A percentile compares a stretch with the other conserved stretches of the same genome.
These are phyloP conservation scores for Hyaloraphidium curvatum DNA, from an alignment of 192 early-diverging fungal species.

Conservation along the genomic window DNA sequence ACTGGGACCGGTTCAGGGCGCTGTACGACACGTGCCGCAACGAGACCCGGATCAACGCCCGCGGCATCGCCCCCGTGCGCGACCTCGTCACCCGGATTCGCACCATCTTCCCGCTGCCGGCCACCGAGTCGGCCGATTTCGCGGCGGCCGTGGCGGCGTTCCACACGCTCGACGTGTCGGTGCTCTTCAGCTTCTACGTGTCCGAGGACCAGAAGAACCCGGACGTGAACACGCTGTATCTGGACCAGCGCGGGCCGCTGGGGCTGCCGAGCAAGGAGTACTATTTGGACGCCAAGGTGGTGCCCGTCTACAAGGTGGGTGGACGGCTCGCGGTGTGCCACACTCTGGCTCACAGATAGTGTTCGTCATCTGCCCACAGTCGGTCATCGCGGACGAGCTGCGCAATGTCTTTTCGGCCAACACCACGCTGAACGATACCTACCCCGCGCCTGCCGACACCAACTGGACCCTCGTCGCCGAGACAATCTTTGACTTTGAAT, in stretches of 20 bases:
- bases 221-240: slow-evolving; percentile 19
- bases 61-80: not conserved
- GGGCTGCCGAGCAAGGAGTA: slow-evolving; percentile 45
- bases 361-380: not conserved
- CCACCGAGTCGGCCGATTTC: not conserved
- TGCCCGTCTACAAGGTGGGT: slow-evolving; percentile 19
- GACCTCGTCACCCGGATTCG: not conserved
- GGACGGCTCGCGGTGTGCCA: too few species aligned
- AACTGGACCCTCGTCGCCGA: slow-evolving; percentile 11
- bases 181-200: slow-evolving; percentile 25
- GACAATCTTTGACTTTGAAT: slow-evolving; percentile 35
- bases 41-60: not conserved
- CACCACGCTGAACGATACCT: slow-evolving; percentile 12
- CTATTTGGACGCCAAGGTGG: slow-evolving; percentile 26
- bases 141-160: not conserved
- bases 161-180: not conserved
- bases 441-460: not conserved
- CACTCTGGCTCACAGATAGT: too few species aligned
- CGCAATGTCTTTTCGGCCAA: slow-evolving; percentile 15
- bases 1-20: not conserved
- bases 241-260: slow-evolving; percentile 30
- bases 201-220: slow-evolving; percentile 37
- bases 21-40: not conserved
- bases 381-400: not conserved
- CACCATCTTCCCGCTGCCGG: not conserved